phyloP scores from a whole-genome alignment of 495 filamentous ascomycete species.

The Penicillium mononematosum region DNA sequence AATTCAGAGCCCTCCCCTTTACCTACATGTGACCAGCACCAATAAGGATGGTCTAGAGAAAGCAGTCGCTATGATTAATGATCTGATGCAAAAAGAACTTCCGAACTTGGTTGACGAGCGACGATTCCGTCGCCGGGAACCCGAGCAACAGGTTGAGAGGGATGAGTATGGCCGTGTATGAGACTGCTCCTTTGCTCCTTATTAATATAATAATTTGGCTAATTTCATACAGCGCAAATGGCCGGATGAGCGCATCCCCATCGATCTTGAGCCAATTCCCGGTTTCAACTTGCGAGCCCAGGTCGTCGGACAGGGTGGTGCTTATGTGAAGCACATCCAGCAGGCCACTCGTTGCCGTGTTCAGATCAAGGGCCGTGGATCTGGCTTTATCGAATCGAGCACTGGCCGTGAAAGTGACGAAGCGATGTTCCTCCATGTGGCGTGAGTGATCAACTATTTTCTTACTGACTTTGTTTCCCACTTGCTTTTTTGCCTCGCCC shows the following conservation, averaged over 20 bases:
- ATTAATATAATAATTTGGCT: slow-evolving; percentile 7
- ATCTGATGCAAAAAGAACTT: slow-evolving; percentile 93
- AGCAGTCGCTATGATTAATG: slow-evolving; percentile 80
- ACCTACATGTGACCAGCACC: slow-evolving; percentile 92
- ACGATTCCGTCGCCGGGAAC: slow-evolving; percentile 84
- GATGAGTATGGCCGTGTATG: slow-evolving; percentile 91
- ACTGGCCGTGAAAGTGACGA: slow-evolving; percentile 89
- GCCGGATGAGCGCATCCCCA: slow-evolving; percentile 92
- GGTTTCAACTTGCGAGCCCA: slow-evolving; percentile 97
- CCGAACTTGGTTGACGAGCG: slow-evolving; percentile 95
- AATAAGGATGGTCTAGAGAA: slow-evolving; percentile 87
- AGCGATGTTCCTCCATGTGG: slow-evolving; percentile 91
- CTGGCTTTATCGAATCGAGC: slow-evolving; percentile 84
- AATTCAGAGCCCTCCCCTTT: slow-evolving; percentile 82
- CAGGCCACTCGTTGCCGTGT: slow-evolving; percentile 91
- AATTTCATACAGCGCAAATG: slow-evolving; percentile 78
- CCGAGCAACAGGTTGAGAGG: slow-evolving; percentile 81
- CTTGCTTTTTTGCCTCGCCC: background rate
- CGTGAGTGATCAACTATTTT: slow-evolving; percentile 52
- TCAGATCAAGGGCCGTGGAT: slow-evolving; percentile 97
- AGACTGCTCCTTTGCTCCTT: background rate
- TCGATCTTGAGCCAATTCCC: slow-evolving; percentile 82
- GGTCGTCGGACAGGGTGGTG: slow-evolving; percentile 88
- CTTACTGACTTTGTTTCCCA: background rate
- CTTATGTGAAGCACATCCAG: slow-evolving; percentile 97